Conservation (phyloP, 1,139 yeast genomes). For the Protomyces inouyei region DNA sequence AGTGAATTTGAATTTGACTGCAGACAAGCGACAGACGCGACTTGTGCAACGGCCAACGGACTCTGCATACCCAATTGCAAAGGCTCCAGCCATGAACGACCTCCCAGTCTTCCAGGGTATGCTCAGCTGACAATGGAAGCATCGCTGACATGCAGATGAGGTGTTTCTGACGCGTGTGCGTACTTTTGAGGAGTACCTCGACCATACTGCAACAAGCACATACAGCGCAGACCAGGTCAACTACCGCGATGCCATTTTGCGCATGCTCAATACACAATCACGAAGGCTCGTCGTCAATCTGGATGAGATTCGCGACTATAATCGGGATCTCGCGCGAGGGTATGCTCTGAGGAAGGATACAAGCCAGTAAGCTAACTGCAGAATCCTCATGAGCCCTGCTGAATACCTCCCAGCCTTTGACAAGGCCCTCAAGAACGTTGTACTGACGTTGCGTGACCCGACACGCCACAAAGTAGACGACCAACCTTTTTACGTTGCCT, state of each 20-base stretch:
- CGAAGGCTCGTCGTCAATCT: conserved; percentile 69
- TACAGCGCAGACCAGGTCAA: conserved; percentile 49
- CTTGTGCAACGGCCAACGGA: neutral
- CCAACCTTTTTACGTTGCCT: conserved; percentile 69
- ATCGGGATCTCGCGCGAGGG: conserved; percentile 73
- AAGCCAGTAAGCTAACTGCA: neutral
- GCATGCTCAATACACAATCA: conserved; percentile 62
- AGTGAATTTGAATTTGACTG: neutral
- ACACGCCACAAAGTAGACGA: conserved; percentile 49
- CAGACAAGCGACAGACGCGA: neutral
- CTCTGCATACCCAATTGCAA: neutral
- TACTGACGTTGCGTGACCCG: conserved; percentile 47
- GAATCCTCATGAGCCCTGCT: conserved; percentile 63
- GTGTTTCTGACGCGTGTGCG: conserved; percentile 69
- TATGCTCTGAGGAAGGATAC: conserved; percentile 27
- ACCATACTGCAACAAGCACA: conserved; percentile 35
- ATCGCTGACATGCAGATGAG: conserved; percentile 36
- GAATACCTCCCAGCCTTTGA: conserved; percentile 88
- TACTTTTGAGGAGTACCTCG: conserved; percentile 82
- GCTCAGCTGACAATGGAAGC: neutral
- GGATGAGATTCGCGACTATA: conserved; percentile 85
- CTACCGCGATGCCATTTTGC: conserved; percentile 64
- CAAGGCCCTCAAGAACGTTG: conserved; percentile 77
- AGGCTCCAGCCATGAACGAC: conserved; percentile 6
- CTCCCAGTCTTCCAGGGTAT: conserved; percentile 25